Evolutionary conservation across 805 yeast genomes (phyloP).

Genomic region (Naumovozyma castellii): DNA sequence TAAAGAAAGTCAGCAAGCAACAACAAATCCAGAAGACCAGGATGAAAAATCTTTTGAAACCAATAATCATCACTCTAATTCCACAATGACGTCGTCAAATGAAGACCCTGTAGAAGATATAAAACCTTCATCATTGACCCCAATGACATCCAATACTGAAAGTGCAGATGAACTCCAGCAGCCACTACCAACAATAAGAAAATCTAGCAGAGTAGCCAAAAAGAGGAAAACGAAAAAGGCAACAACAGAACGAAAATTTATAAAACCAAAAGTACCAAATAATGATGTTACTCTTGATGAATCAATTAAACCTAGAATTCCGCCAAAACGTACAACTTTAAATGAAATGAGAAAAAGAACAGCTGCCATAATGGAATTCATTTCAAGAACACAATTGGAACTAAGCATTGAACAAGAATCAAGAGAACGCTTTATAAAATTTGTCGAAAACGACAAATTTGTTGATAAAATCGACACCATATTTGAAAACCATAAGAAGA

Average conservation of each 20-base stretch:
- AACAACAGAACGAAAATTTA: not conserved
- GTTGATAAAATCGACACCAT: constrained; percentile 33
- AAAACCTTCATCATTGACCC: not conserved
- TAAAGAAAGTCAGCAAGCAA: constrained; percentile 29
- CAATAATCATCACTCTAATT: no score
- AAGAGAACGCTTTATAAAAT: constrained; percentile 39
- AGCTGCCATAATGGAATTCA: constrained; percentile 80
- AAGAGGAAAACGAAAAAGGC: not conserved
- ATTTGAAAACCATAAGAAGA: constrained; percentile 45
- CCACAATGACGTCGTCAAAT: not conserved
- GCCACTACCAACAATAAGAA: not conserved
- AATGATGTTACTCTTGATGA: constrained; percentile 44
- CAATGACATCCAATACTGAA: not conserved
- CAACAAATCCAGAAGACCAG: constrained; percentile 19
- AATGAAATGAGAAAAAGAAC: constrained; percentile 80
- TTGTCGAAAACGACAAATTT: constrained; percentile 32
- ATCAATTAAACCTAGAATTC: constrained; percentile 73
- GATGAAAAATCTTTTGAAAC: not conserved
- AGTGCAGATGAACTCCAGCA: not conserved
- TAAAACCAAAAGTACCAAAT: not conserved
- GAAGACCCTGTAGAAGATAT: not conserved
- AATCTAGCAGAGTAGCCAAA: not conserved
- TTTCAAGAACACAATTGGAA: constrained; percentile 76
- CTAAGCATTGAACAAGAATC: constrained; percentile 59
- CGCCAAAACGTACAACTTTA: constrained; percentile 59